Percentiles rank a stretch among this genome's conserved stretches.
Conservation (phyloP, 1,284 basidiomycete genomes). For the Leccinum variabile region DNA sequence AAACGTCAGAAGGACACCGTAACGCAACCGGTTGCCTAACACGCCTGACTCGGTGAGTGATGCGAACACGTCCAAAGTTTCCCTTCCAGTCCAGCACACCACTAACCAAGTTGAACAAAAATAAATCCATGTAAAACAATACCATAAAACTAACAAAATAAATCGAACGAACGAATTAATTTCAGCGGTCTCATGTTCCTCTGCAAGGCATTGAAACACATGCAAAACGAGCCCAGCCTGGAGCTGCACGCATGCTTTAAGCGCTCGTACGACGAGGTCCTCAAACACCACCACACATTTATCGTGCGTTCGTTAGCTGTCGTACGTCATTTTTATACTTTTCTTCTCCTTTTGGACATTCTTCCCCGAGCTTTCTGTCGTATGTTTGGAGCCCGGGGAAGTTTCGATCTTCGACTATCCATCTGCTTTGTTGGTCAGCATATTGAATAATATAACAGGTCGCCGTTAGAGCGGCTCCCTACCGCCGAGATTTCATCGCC, state of each 20-base stretch:
- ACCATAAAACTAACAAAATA: slow-evolving; percentile 1
- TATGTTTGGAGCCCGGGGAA: slow-evolving; percentile 6
- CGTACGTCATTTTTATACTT: slow-evolving; percentile 52
- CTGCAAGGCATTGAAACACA: slow-evolving; percentile 68
- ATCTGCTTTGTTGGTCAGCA: not conserved
- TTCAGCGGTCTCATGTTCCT: slow-evolving; percentile 33
- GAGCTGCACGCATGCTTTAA: slow-evolving; percentile 86
- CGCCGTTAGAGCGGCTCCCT: slow-evolving; percentile 92
- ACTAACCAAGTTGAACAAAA: slow-evolving; percentile 6
- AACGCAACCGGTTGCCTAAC: slow-evolving; percentile 68
- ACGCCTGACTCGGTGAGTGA: slow-evolving; percentile 74
- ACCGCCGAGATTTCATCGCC: slow-evolving; percentile 82
- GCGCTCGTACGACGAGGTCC: slow-evolving; percentile 81
- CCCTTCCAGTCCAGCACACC: slow-evolving; percentile 5
- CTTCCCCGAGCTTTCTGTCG: not conserved
- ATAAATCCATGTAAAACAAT: not conserved
- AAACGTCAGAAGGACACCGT: slow-evolving; percentile 50
- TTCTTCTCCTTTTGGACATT: not conserved
- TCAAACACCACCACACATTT: slow-evolving; percentile 85
- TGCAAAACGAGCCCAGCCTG: slow-evolving; percentile 64
- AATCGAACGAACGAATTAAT: not conserved
- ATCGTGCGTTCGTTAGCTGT: slow-evolving; percentile 81
- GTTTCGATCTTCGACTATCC: not conserved
- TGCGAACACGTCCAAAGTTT: not conserved
- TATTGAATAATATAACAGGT: slow-evolving; percentile 49